Percentiles rank a stretch among this genome's conserved stretches.
These are phyloP conservation scores for Ceratocystis cacaofunesta DNA, from an alignment of 2,329 filamentous ascomycete species.

Conservation along the genomic window DNA sequence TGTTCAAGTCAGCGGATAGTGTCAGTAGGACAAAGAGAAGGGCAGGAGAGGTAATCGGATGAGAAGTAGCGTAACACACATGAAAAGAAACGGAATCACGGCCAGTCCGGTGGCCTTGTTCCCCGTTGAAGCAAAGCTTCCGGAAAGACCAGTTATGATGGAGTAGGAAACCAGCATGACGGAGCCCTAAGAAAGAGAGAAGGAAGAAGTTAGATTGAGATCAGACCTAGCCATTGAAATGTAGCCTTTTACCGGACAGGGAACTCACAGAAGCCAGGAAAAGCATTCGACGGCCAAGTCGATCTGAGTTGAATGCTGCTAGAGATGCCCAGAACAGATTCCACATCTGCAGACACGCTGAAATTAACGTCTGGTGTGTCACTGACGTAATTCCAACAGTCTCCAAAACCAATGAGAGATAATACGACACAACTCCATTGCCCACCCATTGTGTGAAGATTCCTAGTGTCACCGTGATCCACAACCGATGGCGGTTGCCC, in stretches of 20 bases:
- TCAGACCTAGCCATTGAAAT: background rate
- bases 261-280: constrained; percentile 35
- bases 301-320: constrained; percentile 30
- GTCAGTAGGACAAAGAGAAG: background rate
- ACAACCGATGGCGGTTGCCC: constrained; percentile 35
- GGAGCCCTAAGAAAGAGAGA: constrained; percentile 21
- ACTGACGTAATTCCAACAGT: constrained; percentile 31
- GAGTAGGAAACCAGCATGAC: constrained; percentile 38
- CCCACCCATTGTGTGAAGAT: constrained; percentile 41
- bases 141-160: constrained; percentile 31
- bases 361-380: constrained; percentile 28
- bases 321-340: constrained; percentile 29
- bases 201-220: constrained; percentile 20
- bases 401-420: constrained; percentile 31
- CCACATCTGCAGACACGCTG: constrained; percentile 23
- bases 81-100: constrained; percentile 44
- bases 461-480: constrained; percentile 35
- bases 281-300: constrained; percentile 35
- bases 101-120: constrained; percentile 25
- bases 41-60: background rate
- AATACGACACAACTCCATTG: constrained; percentile 37
- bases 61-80: constrained; percentile 26
- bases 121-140: constrained; percentile 27
- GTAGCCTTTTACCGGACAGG: background rate
- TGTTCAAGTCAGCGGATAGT: background rate